Evolutionary conservation across 2,329 filamentous ascomycete species (phyloP).

Genomic region (Botryotinia convoluta): DNA sequence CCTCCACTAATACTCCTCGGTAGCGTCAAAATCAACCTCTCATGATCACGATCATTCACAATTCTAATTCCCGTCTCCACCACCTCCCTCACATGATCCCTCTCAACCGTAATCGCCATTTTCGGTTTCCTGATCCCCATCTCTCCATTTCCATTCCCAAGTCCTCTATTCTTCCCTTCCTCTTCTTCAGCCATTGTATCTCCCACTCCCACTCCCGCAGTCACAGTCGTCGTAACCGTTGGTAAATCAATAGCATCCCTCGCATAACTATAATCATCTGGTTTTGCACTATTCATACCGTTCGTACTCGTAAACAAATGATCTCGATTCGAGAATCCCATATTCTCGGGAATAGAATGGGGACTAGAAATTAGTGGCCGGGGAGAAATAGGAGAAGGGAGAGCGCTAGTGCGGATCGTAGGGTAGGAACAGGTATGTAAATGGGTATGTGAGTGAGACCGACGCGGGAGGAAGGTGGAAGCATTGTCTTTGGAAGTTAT

Average conservation of each 20-base stretch:
- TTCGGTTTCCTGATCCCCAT: neutral
- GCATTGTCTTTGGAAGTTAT: slow-evolving; percentile 46
- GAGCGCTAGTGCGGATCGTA: neutral
- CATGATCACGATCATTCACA: neutral
- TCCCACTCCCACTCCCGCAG: neutral
- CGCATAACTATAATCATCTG: neutral
- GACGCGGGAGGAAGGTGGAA: slow-evolving; percentile 20
- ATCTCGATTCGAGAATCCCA: neutral
- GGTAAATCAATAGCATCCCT: neutral
- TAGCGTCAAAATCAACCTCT: neutral
- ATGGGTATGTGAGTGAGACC: neutral
- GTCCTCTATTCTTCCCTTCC: no score
- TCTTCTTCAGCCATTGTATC: neutral
- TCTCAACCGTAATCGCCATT: slow-evolving; percentile 7
- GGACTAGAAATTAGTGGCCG: neutral
- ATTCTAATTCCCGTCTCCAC: neutral
- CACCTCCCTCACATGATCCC: slow-evolving; percentile 11
- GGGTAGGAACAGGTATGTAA: neutral
- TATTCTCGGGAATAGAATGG: neutral
- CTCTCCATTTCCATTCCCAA: neutral
- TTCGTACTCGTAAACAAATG: neutral
- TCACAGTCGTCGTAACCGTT: slow-evolving; percentile 4
- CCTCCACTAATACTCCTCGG: neutral
- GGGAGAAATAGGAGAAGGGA: neutral
- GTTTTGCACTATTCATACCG: no score